Percentiles rank a stretch among this genome's conserved stretches.
These are phyloP conservation scores for Mariannaea elegans DNA, from an alignment of 2,329 filamentous ascomycete species.

Conservation along the genomic window DNA sequence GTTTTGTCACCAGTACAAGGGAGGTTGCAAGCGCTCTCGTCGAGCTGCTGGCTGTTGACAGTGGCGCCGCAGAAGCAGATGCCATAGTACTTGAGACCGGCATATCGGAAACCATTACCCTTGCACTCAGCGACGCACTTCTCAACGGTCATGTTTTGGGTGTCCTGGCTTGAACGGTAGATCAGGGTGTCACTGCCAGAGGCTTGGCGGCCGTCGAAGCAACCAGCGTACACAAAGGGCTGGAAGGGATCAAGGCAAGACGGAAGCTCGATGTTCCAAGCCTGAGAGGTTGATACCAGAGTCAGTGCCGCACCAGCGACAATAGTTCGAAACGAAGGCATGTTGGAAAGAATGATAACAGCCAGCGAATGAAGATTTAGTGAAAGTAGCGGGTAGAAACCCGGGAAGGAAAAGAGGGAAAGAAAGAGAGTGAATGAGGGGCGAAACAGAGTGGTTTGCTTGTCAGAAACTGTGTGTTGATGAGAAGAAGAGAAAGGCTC, in stretches of 20 bases:
- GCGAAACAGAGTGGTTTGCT: conserved; percentile 23
- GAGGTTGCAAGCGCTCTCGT: conserved; percentile 65
- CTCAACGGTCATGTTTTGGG: conserved; percentile 56
- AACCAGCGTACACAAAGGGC: conserved; percentile 59
- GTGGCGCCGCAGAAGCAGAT: conserved; percentile 63
- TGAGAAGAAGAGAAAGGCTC: conserved; percentile 19
- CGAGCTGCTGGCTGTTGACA: conserved; percentile 61
- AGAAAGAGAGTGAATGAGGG: conserved; percentile 22
- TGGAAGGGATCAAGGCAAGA: conserved; percentile 55
- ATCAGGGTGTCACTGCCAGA: conserved; percentile 49
- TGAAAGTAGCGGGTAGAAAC: conserved; percentile 32
- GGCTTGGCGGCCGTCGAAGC: conserved; percentile 49
- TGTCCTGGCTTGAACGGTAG: conserved; percentile 51
- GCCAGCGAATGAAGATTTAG: conserved; percentile 29
- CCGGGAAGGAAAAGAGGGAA: conserved; percentile 22
- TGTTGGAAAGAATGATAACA: conserved; percentile 18
- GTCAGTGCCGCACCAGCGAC: conserved; percentile 51
- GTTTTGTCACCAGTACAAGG: conserved; percentile 57
- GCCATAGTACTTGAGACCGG: conserved; percentile 61
- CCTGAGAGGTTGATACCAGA: conserved; percentile 48
- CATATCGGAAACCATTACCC: conserved; percentile 60
- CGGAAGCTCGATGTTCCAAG: conserved; percentile 55
- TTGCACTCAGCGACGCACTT: conserved; percentile 60
- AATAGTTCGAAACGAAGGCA: conserved; percentile 38
- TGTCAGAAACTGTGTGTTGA: conserved; percentile 34